phyloP scores from a whole-genome alignment of 2,329 filamentous ascomycete genomes.

The Diaporthe vaccinii region DNA sequence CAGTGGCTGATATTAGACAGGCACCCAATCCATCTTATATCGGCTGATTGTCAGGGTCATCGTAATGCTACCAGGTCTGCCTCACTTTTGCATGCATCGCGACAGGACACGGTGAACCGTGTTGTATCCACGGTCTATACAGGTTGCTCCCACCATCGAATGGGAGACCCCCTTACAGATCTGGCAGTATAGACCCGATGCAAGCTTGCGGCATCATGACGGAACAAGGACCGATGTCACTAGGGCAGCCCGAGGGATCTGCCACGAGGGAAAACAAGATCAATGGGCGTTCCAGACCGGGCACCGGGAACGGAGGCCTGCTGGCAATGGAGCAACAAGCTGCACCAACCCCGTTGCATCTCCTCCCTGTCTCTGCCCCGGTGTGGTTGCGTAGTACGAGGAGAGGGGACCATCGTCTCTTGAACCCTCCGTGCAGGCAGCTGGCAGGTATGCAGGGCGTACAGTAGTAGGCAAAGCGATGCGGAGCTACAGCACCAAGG shows the following conservation, averaged over 20 bases:
- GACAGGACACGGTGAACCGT: not conserved
- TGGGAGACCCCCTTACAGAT: not conserved
- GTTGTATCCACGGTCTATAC: not conserved
- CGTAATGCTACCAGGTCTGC: not conserved
- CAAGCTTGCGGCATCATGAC: conserved; percentile 27
- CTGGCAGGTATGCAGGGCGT: not conserved
- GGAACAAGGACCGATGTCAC: not conserved
- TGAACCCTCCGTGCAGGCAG: conserved; percentile 37
- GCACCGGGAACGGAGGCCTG: not conserved
- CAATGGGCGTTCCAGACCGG: not conserved
- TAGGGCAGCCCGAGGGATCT: not conserved
- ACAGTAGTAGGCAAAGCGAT: conserved; percentile 8
- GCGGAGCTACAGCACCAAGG: conserved; percentile 24
- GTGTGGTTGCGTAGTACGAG: not conserved
- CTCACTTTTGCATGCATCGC: not conserved
- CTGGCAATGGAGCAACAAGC: not conserved
- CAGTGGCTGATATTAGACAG: conserved; percentile 22
- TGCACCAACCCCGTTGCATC: not conserved
- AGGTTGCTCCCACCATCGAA: not conserved
- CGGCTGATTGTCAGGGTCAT: not conserved
- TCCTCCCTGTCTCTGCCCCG: not conserved
- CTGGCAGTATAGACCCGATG: not conserved
- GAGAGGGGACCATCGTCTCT: not conserved
- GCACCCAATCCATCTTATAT: not conserved
- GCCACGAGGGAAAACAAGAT: not conserved